Evolutionary conservation across 495 filamentous ascomycete species (phyloP).

Genomic region (Astrocystis sublimbata): DNA sequence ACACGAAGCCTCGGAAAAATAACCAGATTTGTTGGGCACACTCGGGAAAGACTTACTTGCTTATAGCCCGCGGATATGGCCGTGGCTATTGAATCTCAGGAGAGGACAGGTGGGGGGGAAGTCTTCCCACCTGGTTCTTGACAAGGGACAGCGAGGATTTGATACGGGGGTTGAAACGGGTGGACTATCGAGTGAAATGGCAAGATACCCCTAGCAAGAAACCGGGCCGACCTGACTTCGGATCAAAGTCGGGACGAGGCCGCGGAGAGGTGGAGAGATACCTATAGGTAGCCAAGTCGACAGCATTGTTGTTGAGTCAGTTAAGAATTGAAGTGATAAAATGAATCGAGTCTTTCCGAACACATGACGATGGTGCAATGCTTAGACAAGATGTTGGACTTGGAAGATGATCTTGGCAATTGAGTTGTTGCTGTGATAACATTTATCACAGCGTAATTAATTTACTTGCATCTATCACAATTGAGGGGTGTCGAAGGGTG

Average conservation of each 20-base stretch:
- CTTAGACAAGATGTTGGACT: too few species aligned
- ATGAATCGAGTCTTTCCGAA: background rate
- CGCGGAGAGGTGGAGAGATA: conserved; percentile 2
- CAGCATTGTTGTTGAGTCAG: conserved; percentile 15
- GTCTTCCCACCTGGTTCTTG: background rate
- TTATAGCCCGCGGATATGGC: background rate
- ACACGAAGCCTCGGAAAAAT: conserved; percentile 6
- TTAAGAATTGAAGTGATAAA: conserved; percentile 11
- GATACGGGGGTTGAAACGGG: conserved; percentile 1
- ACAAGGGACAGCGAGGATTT: background rate
- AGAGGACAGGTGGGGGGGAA: background rate
- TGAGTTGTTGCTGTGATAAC: too few species aligned
- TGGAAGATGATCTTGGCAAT: too few species aligned
- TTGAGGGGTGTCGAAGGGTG: too few species aligned
- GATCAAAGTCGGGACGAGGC: background rate
- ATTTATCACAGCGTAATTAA: too few species aligned
- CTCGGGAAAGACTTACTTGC: background rate
- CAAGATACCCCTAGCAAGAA: background rate
- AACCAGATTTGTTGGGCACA: conserved; percentile 4
- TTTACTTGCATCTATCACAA: too few species aligned
- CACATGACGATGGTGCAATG: too few species aligned
- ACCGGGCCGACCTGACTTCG: background rate
- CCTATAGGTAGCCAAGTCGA: conserved; percentile 1
- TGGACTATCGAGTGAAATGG: background rate
- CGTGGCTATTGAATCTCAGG: too few species aligned